Evolutionary conservation across 129 eudicot genomes (phyloP), one percentile per base, ranked within the genome.

Genomic region (Solidago caesia): DNA sequence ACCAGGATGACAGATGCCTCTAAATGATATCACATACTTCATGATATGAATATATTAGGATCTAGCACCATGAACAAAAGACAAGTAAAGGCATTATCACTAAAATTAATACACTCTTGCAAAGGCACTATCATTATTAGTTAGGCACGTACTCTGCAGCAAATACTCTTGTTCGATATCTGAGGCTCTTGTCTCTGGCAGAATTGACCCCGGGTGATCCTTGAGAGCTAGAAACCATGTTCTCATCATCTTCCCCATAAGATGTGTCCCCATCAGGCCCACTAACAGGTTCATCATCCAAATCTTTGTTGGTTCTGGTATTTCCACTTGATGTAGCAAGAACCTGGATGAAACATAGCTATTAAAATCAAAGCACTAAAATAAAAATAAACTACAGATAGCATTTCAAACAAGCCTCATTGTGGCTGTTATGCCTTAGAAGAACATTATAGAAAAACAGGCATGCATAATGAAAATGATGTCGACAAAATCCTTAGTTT

Each of bases 151-250:
- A 94, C 98, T 90, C 98, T 25, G 97, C 96, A 65, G 98, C 98
- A 84, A 94, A 94, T 67, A 94, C 98, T 82, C 96, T 83, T 64
- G 98, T 94, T 73, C 97, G 85, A 75, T 90, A 94, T 90, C 98
- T 85, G 82, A 94, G 97, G 83, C 87, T 89, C 84, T 85, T 85
- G 68, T 82, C 93, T 74, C 85, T 87, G 74, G 78, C 59, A 65
- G 83, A 27, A 72, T 75, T 77, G 27, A 77, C 78, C 62, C 81
- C 70, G 2, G 86, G 75, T 58, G 71, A 45, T 60, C 74, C 70
- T 65, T 70, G 72, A 71, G 96, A 85, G 62, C 85, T 81, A 53
- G 98, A 90, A 69, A 90, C 97, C 96, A 94, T 94, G 87, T 81
- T 94, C 72, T 94, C 96, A 43, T 90, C 97, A 84, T 92, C 98